Evolutionary conservation across 768 basidiomycete genomes (phyloP).

Genomic region (Podaxis sp.): DNA sequence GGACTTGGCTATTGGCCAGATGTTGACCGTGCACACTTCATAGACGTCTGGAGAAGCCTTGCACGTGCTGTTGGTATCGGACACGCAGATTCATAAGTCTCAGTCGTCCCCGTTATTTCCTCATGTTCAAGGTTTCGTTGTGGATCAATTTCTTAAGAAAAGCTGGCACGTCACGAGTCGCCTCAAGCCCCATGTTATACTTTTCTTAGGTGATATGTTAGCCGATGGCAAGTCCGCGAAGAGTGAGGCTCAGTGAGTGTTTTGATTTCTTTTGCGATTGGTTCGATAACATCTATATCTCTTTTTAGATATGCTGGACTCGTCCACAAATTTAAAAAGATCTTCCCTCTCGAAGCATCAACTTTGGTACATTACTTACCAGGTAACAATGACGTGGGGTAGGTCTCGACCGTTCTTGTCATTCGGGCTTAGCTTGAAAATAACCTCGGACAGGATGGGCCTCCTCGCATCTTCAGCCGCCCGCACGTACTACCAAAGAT

Average conservation of each 20-base stretch:
- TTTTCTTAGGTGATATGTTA: conserved; percentile 79
- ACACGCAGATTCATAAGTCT: conserved; percentile 59
- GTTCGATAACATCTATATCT: background rate
- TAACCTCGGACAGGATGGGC: conserved; percentile 46
- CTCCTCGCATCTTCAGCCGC: conserved; percentile 48
- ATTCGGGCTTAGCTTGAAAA: background rate
- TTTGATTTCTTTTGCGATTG: background rate
- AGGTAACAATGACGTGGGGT: conserved; percentile 85
- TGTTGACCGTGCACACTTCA: conserved; percentile 11
- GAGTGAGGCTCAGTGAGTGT: conserved; percentile 41
- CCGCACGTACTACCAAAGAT: conserved; percentile 53
- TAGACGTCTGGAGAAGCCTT: conserved; percentile 28
- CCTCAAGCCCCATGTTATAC: conserved; percentile 60
- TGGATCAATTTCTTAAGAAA: conserved; percentile 63
- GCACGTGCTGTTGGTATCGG: conserved; percentile 70
- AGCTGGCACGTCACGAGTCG: conserved; percentile 65
- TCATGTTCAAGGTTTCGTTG: conserved; percentile 41
- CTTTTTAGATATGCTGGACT: conserved; percentile 59
- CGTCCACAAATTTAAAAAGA: conserved; percentile 56
- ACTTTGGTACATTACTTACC: conserved; percentile 58
- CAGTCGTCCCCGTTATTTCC: conserved; percentile 43
- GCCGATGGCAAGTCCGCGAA: conserved; percentile 58
- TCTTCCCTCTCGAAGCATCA: conserved; percentile 47
- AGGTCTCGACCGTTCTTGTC: conserved; percentile 19
- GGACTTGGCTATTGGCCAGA: background rate